phyloP scores from a whole-genome alignment of 768 basidiomycete genomes.

The Agrocybe praecox region DNA sequence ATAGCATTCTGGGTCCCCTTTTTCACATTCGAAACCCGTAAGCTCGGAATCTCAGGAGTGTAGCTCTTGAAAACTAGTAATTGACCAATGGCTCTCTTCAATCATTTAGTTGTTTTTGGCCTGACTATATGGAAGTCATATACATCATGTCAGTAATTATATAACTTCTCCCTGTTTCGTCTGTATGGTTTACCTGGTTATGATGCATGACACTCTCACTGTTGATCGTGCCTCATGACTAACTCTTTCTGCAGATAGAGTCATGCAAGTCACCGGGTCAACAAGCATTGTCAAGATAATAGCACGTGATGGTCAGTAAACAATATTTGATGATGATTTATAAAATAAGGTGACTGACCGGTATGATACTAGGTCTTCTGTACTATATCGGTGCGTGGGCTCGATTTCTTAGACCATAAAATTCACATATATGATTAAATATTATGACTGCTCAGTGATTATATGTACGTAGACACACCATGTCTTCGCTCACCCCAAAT shows the following conservation, averaged over 20 bases:
- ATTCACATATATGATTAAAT: not conserved
- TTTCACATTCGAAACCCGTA: slow-evolving; percentile 22
- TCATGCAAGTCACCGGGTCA: slow-evolving; percentile 4
- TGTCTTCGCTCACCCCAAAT: not conserved
- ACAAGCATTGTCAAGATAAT: slow-evolving; percentile 14
- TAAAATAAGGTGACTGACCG: not conserved
- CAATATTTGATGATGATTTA: too few relatives aligned
- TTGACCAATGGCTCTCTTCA: not conserved
- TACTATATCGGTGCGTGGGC: slow-evolving; percentile 26
- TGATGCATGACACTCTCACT: too few relatives aligned
- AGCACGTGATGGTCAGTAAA: slow-evolving; percentile 10
- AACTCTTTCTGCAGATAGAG: not conserved
- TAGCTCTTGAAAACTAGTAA: not conserved
- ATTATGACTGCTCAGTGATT: slow-evolving; percentile 13
- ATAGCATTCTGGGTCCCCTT: slow-evolving; percentile 25
- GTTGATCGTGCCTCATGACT: too few relatives aligned
- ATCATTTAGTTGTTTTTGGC: slow-evolving; percentile 18
- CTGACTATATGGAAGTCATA: slow-evolving; percentile 25
- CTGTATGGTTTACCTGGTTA: too few relatives aligned
- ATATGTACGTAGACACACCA: slow-evolving; percentile 18
- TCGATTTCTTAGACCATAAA: not conserved
- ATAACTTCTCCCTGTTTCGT: too few relatives aligned
- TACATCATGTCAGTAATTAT: slow-evolving; percentile 10
- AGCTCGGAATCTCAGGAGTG: not conserved
- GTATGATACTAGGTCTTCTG: slow-evolving; percentile 15